These are phyloP conservation scores for Crithidia acanthocephali DNA, from an alignment of 208 protist species.

Conservation along the genomic window DNA sequence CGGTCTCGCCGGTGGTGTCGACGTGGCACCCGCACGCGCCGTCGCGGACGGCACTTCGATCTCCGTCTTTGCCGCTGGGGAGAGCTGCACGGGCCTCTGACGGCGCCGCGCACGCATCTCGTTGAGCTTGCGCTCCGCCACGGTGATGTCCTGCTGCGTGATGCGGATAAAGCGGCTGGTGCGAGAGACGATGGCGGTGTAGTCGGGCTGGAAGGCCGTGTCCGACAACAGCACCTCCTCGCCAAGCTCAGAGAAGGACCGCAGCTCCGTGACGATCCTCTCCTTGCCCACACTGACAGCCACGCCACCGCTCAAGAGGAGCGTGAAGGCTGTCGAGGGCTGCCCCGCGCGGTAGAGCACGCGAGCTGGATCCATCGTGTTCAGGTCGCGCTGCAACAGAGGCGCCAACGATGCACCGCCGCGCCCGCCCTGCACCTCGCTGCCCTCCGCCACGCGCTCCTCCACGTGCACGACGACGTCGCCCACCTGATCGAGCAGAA, in stretches of 20 bases:
- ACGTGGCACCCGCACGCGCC: not conserved
- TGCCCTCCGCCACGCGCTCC: conserved; percentile 2
- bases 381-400: conserved; percentile 1
- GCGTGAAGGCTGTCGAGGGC: conserved; percentile 49
- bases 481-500: conserved; percentile 59
- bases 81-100: conserved; percentile 19
- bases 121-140: conserved; percentile 39
- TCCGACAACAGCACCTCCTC: conserved; percentile 48
- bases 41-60: conserved; percentile 22
- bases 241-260: conserved; percentile 68
- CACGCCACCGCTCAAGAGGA: conserved; percentile 72
- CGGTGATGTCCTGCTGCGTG: conserved; percentile 46
- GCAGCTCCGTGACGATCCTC: conserved; percentile 51
- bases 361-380: conserved; percentile 13
- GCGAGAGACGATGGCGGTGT: conserved; percentile 62
- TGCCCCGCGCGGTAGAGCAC: conserved; percentile 55
- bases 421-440: conserved; percentile 5
- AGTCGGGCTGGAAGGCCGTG: conserved; percentile 60
- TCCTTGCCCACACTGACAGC: conserved; percentile 39
- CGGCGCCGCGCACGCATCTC: conserved; percentile 19
- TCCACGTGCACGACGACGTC: conserved; percentile 48
- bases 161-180: conserved; percentile 61
- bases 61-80: not conserved
- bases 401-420: not conserved
- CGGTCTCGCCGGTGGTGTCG: too few species aligned